Evolutionary conservation across 164 flowering plant species (phyloP).

Genomic region (Platanus orientalis): DNA sequence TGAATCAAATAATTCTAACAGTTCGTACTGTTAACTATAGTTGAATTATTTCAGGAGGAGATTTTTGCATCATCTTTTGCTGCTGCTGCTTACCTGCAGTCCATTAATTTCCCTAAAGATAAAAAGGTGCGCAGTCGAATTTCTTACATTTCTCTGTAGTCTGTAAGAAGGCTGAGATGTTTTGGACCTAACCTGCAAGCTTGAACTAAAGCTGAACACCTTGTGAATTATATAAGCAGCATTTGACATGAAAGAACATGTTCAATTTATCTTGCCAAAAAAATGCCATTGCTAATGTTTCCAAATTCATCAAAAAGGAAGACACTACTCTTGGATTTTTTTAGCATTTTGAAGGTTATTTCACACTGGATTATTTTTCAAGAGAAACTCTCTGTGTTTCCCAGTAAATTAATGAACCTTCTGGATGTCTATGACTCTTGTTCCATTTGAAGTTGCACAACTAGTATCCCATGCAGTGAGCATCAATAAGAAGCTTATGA

Average conservation of each 20-base stretch:
- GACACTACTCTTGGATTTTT: not conserved
- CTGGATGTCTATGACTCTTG: no score
- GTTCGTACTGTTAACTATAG: constrained; percentile 4
- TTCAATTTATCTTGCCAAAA: not conserved
- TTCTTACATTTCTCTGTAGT: not conserved
- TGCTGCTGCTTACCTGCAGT: constrained; percentile 90
- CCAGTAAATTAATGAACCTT: no score
- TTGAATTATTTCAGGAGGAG: constrained; percentile 64
- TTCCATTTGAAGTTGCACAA: no score
- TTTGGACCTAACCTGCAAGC: not conserved
- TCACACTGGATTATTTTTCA: no score
- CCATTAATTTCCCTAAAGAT: constrained; percentile 89
- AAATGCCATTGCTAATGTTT: not conserved
- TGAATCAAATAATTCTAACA: not conserved
- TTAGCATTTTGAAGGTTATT: no score
- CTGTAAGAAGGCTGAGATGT: not conserved
- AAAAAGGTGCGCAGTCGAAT: constrained; percentile 54
- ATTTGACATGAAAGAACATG: not conserved
- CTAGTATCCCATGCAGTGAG: no score
- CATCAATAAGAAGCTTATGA: no score
- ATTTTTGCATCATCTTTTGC: constrained; percentile 99
- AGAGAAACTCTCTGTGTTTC: no score
- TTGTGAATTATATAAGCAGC: no score
- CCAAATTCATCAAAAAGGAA: not conserved
- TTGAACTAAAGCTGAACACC: not conserved